Percentiles rank a stretch among this genome's conserved stretches.
phyloP scores from a whole-genome alignment of 169 alveolate genomes.

The Plasmodium fragile region DNA sequence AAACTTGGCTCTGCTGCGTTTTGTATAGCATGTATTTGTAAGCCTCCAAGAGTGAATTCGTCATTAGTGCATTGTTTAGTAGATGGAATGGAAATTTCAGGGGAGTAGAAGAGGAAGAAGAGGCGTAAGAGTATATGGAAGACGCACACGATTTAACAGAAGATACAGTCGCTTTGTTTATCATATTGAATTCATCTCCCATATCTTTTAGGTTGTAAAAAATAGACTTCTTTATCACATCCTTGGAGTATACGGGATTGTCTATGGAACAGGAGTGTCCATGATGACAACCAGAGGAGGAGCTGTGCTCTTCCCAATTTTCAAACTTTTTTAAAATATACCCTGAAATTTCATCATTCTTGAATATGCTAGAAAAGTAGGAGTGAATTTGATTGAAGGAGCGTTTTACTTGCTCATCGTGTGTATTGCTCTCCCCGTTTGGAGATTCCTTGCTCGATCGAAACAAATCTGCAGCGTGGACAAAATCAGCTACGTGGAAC shows the following conservation, averaged over 20 bases:
- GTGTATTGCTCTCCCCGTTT: background rate
- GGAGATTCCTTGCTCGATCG: background rate
- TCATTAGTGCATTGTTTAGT: background rate
- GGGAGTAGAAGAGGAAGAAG: background rate
- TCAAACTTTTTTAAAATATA: constrained; percentile 24
- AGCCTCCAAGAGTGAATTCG: background rate
- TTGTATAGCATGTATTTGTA: constrained; percentile 10
- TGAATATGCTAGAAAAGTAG: constrained; percentile 13
- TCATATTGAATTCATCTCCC: background rate
- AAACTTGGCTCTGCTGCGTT: constrained; percentile 5
- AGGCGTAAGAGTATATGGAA: background rate
- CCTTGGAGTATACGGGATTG: background rate
- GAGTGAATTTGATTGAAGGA: background rate
- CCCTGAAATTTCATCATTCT: background rate
- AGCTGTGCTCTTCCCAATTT: background rate
- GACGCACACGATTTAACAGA: background rate
- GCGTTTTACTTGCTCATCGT: background rate
- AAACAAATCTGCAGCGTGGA: background rate
- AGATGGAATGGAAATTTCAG: constrained; percentile 3
- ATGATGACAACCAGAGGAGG: background rate
- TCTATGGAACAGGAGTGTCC: background rate
- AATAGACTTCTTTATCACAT: background rate
- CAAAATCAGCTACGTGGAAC: too few species aligned
- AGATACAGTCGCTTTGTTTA: background rate
- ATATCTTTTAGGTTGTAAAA: background rate